These are phyloP conservation scores for Zychaea mexicana DNA, from an alignment of 371 early-diverging fungal genomes.

Conservation along the genomic window DNA sequence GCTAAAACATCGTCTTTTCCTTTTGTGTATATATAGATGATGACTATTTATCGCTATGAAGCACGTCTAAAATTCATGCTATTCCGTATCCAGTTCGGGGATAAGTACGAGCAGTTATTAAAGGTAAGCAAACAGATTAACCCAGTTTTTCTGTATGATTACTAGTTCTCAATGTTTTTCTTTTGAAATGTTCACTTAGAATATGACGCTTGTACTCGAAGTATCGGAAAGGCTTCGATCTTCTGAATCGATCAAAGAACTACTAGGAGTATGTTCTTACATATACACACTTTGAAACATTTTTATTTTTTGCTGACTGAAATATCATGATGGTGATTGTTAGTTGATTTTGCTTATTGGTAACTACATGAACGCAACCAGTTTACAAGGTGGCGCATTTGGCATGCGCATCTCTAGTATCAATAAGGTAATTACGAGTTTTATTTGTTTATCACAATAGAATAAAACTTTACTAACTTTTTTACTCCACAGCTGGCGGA, in stretches of 20 bases:
- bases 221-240: constrained; percentile 38
- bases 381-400: constrained; percentile 62
- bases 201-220: constrained; percentile 31
- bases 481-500: constrained; percentile 42
- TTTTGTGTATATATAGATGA: constrained; percentile 42
- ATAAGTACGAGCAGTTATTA: constrained; percentile 40
- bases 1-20: background rate
- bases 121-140: too few species aligned
- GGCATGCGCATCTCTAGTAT: constrained; percentile 59
- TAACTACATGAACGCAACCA: constrained; percentile 64
- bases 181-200: too few species aligned
- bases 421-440: constrained; percentile 40
- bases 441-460: too few species aligned
- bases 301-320: background rate
- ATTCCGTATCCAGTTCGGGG: constrained; percentile 51
- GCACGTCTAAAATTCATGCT: constrained; percentile 50
- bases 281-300: background rate
- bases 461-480: background rate
- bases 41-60: constrained; percentile 50
- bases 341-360: constrained; percentile 58
- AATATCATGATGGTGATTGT: background rate
- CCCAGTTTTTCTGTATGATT: too few species aligned
- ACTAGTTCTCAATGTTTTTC: too few species aligned
- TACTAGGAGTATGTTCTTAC: constrained; percentile 28
- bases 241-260: constrained; percentile 28